These are phyloP conservation scores for Fusarium torulosum DNA, from an alignment of 2,329 filamentous ascomycete species.

Conservation along the genomic window DNA sequence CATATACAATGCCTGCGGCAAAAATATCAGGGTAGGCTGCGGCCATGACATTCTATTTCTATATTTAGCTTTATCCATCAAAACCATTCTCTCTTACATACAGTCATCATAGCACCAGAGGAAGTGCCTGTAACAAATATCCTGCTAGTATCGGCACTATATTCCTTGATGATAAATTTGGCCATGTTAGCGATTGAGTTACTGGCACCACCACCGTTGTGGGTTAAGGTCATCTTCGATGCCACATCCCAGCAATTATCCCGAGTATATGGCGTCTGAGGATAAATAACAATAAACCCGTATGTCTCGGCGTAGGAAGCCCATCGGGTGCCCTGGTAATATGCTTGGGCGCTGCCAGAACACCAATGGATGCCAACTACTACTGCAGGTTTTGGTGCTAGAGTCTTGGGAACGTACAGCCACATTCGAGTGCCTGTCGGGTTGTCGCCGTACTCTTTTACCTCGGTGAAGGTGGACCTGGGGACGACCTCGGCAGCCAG, in stretches of 20 bases:
- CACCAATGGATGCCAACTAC: slow-evolving; percentile 70
- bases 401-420: slow-evolving; percentile 54
- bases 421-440: slow-evolving; percentile 40
- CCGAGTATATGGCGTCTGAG: slow-evolving; percentile 52
- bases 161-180: slow-evolving; percentile 60
- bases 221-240: slow-evolving; percentile 62
- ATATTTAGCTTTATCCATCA: background rate
- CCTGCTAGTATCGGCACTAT: slow-evolving; percentile 60
- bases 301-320: slow-evolving; percentile 64
- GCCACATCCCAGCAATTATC: slow-evolving; percentile 71
- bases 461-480: slow-evolving; percentile 38
- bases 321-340: slow-evolving; percentile 65
- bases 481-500: slow-evolving; percentile 35
- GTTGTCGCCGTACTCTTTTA: slow-evolving; percentile 36
- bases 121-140: slow-evolving; percentile 61
- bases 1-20: slow-evolving; percentile 63
- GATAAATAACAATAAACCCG: slow-evolving; percentile 67
- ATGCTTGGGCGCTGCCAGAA: slow-evolving; percentile 64
- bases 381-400: slow-evolving; percentile 60
- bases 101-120: slow-evolving; percentile 46
- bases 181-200: slow-evolving; percentile 68
- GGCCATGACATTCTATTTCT: slow-evolving; percentile 58
- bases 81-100: background rate
- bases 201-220: slow-evolving; percentile 64
- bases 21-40: slow-evolving; percentile 69